A percentile compares a stretch with the other conserved stretches of the same genome.
Conservation (phyloP, 192 early-diverging fungal genomes). For the Bifiguratus adelaidae region DNA sequence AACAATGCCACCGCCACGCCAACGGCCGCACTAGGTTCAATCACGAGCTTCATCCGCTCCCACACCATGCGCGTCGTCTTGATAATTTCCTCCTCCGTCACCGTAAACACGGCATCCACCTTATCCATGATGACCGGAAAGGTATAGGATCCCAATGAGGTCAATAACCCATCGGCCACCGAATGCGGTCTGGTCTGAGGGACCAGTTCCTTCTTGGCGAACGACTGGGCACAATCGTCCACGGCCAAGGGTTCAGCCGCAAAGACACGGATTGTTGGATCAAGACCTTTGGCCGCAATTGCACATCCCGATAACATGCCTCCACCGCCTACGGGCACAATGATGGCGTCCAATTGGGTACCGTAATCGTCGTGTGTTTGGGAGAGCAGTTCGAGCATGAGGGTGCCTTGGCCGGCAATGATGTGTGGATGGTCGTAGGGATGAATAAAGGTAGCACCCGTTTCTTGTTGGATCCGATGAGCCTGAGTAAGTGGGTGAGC, state of each 20-base stretch:
- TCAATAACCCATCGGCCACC: conserved; percentile 40
- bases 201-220: neutral
- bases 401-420: conserved; percentile 49
- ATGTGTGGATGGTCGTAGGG: conserved; percentile 37
- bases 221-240: conserved; percentile 23
- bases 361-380: conserved; percentile 18
- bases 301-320: conserved; percentile 38
- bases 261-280: conserved; percentile 26
- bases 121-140: conserved; percentile 33
- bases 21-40: conserved; percentile 40
- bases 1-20: conserved; percentile 37
- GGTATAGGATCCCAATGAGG: conserved; percentile 25
- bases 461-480: conserved; percentile 5
- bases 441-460: conserved; percentile 37
- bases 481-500: neutral
- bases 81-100: conserved; percentile 37
- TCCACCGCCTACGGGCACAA: conserved; percentile 45
- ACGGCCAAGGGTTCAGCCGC: conserved; percentile 33
- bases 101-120: conserved; percentile 39
- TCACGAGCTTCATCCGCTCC: conserved; percentile 35
- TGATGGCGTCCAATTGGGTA: conserved; percentile 27
- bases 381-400: conserved; percentile 32
- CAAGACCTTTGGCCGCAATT: conserved; percentile 22
- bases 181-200: conserved; percentile 17
- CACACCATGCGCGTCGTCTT: conserved; percentile 34